Evolutionary conservation across 176 grass and related monocot species (phyloP).

Genomic region (Canna indica): DNA sequence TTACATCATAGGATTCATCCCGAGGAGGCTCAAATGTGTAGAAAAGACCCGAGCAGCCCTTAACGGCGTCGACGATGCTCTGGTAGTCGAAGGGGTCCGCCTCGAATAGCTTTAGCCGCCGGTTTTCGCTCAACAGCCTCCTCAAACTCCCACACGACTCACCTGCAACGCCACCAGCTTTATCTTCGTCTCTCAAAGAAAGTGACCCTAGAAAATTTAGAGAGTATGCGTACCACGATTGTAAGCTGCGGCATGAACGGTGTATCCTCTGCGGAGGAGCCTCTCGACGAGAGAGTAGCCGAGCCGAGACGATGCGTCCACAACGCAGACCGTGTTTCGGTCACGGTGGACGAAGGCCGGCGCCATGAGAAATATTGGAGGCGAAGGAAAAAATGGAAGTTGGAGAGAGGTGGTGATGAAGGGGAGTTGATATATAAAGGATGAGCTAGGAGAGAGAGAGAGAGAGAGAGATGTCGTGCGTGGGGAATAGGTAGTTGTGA

Average conservation of each 20-base stretch:
- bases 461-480: not conserved
- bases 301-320: slow-evolving; percentile 62
- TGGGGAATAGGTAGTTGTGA: no score
- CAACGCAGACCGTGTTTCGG: slow-evolving; percentile 61
- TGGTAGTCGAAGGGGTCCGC: slow-evolving; percentile 87
- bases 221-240: slow-evolving; percentile 26
- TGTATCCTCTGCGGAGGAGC: slow-evolving; percentile 77
- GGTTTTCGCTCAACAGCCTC: slow-evolving; percentile 21
- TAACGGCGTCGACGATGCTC: slow-evolving; percentile 75
- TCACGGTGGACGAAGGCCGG: slow-evolving; percentile 10
- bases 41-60: slow-evolving; percentile 78
- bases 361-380: not conserved
- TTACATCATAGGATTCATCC: slow-evolving; percentile 57
- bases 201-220: no score
- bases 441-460: not conserved
- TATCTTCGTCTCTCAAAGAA: no score
- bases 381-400: not conserved
- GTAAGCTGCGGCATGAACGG: slow-evolving; percentile 70
- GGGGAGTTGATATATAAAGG: not conserved
- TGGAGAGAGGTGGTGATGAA: not conserved
- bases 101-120: slow-evolving; percentile 49
- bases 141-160: slow-evolving; percentile 18
- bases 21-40: slow-evolving; percentile 65
- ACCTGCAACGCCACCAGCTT: slow-evolving; percentile 14
- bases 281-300: slow-evolving; percentile 48